Conservation (phyloP, 768 basidiomycete genomes). For the Naganishia friedmannii region DNA sequence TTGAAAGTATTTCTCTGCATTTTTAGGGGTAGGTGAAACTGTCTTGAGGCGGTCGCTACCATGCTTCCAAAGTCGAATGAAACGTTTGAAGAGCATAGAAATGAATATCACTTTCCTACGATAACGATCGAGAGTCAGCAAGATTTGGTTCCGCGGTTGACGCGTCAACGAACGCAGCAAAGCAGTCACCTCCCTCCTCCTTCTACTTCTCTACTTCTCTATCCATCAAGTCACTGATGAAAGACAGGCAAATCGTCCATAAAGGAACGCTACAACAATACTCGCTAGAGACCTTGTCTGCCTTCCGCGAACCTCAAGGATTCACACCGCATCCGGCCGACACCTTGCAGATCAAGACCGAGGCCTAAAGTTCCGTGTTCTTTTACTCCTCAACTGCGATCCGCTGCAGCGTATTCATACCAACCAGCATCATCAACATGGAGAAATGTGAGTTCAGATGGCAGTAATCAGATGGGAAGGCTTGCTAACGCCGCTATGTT, state of each 20-base stretch:
- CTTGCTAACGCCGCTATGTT: not conserved
- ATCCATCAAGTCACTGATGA: too few relatives aligned
- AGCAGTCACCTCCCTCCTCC: not conserved
- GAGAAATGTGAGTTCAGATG: conserved; percentile 41
- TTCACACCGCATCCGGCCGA: too few relatives aligned
- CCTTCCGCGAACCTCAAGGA: too few relatives aligned
- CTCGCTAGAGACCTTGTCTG: too few relatives aligned
- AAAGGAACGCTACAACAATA: too few relatives aligned
- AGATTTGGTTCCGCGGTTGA: not conserved
- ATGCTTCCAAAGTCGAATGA: too few relatives aligned
- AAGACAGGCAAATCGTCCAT: too few relatives aligned
- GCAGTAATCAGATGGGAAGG: not conserved
- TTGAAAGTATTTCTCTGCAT: conserved; percentile 12
- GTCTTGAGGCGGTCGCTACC: not conserved
- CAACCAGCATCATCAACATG: conserved; percentile 33
- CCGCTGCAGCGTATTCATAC: not conserved
- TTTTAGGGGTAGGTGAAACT: not conserved
- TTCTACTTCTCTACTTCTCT: too few relatives aligned
- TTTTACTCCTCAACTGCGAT: not conserved
- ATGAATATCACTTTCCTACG: not conserved
- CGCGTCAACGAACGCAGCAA: conserved; percentile 1
- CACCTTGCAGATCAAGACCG: too few relatives aligned
- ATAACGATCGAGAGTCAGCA: not conserved
- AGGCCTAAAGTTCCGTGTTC: not conserved
- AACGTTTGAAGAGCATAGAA: too few relatives aligned